Conservation (phyloP, 352 stramenopile genomes). For the Thraustochytrium striatum region DNA sequence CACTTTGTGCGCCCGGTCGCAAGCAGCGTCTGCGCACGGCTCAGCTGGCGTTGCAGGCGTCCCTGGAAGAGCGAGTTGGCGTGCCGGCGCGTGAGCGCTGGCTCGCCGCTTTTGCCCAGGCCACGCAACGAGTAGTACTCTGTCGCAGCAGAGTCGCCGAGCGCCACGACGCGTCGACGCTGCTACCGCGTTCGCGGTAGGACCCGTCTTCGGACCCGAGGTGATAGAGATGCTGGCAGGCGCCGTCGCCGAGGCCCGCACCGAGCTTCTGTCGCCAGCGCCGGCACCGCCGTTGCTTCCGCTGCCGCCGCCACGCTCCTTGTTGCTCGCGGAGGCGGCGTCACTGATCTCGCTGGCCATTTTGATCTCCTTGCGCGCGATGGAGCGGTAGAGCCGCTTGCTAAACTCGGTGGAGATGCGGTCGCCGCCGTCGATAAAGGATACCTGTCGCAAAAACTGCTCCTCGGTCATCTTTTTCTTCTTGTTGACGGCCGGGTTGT, state of each 20-base stretch:
- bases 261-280: neutral
- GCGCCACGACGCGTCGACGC: too few relatives aligned
- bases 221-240: too few relatives aligned
- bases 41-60: neutral
- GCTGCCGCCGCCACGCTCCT: neutral
- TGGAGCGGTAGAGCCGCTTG: conserved; percentile 31
- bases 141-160: too few relatives aligned
- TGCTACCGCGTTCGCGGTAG: too few relatives aligned
- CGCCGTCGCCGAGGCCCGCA: too few relatives aligned
- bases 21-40: neutral
- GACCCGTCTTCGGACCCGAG: too few relatives aligned
- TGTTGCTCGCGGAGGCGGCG: neutral
- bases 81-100: conserved; percentile 50
- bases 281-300: neutral
- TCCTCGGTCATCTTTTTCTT: conserved; percentile 84
- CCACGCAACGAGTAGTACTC: too few relatives aligned
- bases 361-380: conserved; percentile 70
- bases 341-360: conserved; percentile 57
- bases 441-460: conserved; percentile 80
- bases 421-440: conserved; percentile 75
- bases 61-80: conserved; percentile 59
- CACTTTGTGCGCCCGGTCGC: neutral
- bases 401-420: conserved; percentile 52
- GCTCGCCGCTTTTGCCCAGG: neutral
- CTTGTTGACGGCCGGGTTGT: conserved; percentile 77